phyloP scores from a whole-genome alignment of 169 alveolate genomes.

The Cryptosporidium felis region DNA sequence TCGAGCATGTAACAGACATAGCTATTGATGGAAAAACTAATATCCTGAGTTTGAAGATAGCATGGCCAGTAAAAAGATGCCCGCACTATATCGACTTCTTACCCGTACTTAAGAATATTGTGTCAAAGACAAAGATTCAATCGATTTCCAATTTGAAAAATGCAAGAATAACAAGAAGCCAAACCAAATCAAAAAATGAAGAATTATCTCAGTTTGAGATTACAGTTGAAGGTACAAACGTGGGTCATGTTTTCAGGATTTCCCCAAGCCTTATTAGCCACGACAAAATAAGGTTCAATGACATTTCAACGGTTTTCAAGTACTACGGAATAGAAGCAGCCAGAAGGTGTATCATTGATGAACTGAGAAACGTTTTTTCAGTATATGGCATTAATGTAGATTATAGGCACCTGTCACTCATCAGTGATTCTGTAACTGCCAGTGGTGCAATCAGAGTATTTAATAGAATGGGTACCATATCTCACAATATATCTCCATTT shows the following conservation, averaged over 20 bases:
- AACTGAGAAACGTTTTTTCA: slow-evolving; percentile 92
- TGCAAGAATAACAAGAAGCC: slow-evolving; percentile 58
- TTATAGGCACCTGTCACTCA: slow-evolving; percentile 93
- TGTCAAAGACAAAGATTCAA: slow-evolving; percentile 42
- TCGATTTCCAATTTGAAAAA: slow-evolving; percentile 25
- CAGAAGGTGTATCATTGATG: slow-evolving; percentile 92
- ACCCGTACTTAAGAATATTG: slow-evolving; percentile 13
- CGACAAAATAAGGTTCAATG: slow-evolving; percentile 91
- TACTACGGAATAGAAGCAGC: slow-evolving; percentile 99
- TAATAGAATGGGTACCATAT: slow-evolving; percentile 76
- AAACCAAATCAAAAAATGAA: not conserved
- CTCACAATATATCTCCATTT: slow-evolving; percentile 86
- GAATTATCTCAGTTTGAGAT: slow-evolving; percentile 23
- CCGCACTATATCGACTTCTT: slow-evolving; percentile 58
- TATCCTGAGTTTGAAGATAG: slow-evolving; percentile 3
- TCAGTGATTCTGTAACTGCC: slow-evolving; percentile 97
- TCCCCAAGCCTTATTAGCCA: slow-evolving; percentile 84
- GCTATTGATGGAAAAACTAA: slow-evolving; percentile 34
- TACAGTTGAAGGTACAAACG: slow-evolving; percentile 62
- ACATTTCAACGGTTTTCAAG: slow-evolving; percentile 89
- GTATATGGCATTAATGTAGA: slow-evolving; percentile 96
- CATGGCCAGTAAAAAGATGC: slow-evolving; percentile 37
- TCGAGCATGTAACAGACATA: slow-evolving; percentile 35
- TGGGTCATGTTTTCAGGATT: slow-evolving; percentile 70
- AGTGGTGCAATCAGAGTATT: slow-evolving; percentile 90